A percentile compares a stretch with the other conserved stretches of the same genome.
phyloP scores from a whole-genome alignment of 352 stramenopile genomes.

The Phytophthora sansomeana region DNA sequence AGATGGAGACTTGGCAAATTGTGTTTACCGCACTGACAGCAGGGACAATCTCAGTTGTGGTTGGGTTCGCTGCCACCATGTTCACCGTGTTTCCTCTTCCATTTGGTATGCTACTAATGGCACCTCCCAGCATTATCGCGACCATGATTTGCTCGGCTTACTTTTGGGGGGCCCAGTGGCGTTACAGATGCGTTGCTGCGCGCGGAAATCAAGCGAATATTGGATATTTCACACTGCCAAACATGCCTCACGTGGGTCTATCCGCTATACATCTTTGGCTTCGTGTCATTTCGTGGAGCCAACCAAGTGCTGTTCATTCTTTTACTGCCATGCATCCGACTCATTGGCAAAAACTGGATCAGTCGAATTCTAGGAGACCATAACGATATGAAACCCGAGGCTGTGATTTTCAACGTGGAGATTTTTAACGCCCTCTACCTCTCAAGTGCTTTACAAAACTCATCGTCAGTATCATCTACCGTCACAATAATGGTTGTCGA shows the following conservation, averaged over 20 bases:
- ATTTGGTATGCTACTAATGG: not conserved
- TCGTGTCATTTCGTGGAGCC: constrained; percentile 5
- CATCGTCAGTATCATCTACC: not conserved
- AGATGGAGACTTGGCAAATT: not conserved
- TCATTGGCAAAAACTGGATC: constrained; percentile 22
- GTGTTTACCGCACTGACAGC: not conserved
- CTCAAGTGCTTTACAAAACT: not conserved
- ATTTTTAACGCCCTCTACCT: not conserved
- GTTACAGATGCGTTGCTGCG: not conserved
- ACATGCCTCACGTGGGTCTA: constrained; percentile 26
- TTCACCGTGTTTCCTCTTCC: constrained; percentile 4
- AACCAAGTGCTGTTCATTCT: not conserved
- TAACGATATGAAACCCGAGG: constrained; percentile 31
- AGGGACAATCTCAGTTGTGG: not conserved
- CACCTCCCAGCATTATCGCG: not conserved
- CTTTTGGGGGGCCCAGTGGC: constrained; percentile 1
- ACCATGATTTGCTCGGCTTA: not conserved
- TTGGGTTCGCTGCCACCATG: not conserved
- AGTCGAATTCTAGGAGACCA: constrained; percentile 18
- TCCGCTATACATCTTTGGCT: constrained; percentile 22
- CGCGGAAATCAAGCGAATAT: constrained; percentile 1
- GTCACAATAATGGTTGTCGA: not conserved
- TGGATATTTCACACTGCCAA: not conserved
- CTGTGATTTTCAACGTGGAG: not conserved
- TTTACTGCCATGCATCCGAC: constrained; percentile 5